phyloP scores from a whole-genome alignment of 257 asterid species.

The Marsdenia floribunda region DNA sequence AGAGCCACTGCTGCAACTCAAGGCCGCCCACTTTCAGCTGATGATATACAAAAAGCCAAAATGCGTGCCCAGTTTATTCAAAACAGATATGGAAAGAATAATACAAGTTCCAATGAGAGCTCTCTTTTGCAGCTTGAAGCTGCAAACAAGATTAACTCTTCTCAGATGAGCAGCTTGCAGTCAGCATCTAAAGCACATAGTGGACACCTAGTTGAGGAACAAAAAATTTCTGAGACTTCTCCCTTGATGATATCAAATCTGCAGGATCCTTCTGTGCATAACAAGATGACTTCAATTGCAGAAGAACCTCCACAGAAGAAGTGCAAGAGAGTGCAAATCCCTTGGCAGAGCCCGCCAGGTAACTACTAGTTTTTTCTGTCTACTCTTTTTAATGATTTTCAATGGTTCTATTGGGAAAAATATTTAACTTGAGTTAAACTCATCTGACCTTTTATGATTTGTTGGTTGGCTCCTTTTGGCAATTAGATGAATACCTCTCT shows the following conservation, averaged over 20 bases:
- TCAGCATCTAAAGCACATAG: conserved; percentile 28
- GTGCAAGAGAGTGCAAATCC: conserved; percentile 60
- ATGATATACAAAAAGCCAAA: conserved; percentile 97
- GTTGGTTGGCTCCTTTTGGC: not conserved
- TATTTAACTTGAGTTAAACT: not conserved
- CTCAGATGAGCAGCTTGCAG: conserved; percentile 32
- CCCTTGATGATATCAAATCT: conserved; percentile 24
- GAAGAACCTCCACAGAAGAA: conserved; percentile 65
- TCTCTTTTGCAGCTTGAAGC: conserved; percentile 40
- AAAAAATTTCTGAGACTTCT: conserved; percentile 28
- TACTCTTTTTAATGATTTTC: not conserved
- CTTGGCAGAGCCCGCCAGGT: conserved; percentile 87
- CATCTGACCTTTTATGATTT: not conserved
- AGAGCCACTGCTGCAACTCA: conserved; percentile 53
- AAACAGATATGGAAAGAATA: conserved; percentile 62
- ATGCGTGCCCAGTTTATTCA: conserved; percentile 88
- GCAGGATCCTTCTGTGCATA: conserved; percentile 28
- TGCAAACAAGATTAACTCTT: conserved; percentile 35
- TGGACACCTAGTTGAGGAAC: conserved; percentile 25
- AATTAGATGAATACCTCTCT: not conserved
- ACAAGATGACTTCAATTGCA: conserved; percentile 26
- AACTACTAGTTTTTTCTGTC: conserved; percentile 22
- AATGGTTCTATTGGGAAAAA: not conserved
- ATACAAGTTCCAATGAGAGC: conserved; percentile 31
- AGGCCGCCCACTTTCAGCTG: conserved; percentile 99